Evolutionary conservation across 371 early-diverging fungal species (phyloP).

Genomic region (Chytridiales sp.): DNA sequence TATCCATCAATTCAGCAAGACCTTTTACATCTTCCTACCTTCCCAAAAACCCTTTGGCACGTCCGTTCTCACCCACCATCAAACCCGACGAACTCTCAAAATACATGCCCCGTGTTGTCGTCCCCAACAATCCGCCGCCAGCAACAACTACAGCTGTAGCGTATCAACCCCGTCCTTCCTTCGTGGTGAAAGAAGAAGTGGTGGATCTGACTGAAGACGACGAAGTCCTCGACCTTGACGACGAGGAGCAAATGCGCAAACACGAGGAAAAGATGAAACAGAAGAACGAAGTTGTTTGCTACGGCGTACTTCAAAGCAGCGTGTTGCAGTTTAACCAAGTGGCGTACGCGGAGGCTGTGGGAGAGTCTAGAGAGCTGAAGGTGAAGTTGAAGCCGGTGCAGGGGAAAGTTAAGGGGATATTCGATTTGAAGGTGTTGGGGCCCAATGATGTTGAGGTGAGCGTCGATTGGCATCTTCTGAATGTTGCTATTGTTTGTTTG

Average conservation of each 20-base stretch:
- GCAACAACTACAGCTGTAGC: too few relatives aligned
- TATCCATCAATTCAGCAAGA: too few relatives aligned
- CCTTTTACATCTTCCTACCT: background rate
- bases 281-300: constrained; percentile 34
- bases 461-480: background rate
- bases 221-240: constrained; percentile 10
- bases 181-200: constrained; percentile 1
- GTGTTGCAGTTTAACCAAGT: constrained; percentile 39
- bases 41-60: background rate
- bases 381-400: constrained; percentile 40
- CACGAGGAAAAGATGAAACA: background rate
- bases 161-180: too few relatives aligned
- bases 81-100: background rate
- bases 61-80: background rate
- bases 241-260: constrained; percentile 2
- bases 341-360: constrained; percentile 7
- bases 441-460: constrained; percentile 26
- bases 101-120: background rate
- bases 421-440: constrained; percentile 33
- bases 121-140: too few relatives aligned
- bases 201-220: constrained; percentile 25
- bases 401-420: constrained; percentile 24
- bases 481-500: background rate
- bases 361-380: constrained; percentile 29
- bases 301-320: constrained; percentile 42